phyloP scores from a whole-genome alignment of 176 grass and related monocot species.

The Eragrostis curvula region DNA sequence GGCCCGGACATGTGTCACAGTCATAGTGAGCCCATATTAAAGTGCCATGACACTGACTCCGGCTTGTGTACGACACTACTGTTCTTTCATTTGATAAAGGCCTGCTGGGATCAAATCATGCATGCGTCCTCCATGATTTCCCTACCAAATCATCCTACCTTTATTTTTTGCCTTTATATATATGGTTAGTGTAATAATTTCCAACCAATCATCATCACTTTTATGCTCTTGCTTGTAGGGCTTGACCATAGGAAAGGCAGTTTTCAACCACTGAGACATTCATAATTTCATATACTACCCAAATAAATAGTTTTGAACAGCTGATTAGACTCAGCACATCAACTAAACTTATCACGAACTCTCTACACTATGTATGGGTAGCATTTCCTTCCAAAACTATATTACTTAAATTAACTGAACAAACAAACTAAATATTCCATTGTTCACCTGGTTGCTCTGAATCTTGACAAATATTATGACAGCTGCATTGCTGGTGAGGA shows the following conservation, averaged over 20 bases:
- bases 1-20: conserved; percentile 17
- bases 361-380: neutral
- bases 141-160: conserved; percentile 31
- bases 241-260: conserved; percentile 38
- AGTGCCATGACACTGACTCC: conserved; percentile 38
- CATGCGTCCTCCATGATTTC: conserved; percentile 43
- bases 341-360: conserved; percentile 9
- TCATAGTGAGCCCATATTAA: conserved; percentile 27
- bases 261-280: conserved; percentile 24
- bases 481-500: conserved; percentile 20
- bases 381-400: conserved; percentile 7
- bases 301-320: neutral
- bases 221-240: conserved; percentile 29
- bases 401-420: neutral
- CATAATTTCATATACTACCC: neutral
- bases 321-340: neutral
- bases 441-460: neutral
- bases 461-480: conserved; percentile 33
- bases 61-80: conserved; percentile 20
- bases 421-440: neutral
- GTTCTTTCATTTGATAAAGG: conserved; percentile 32
- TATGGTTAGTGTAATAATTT: conserved; percentile 28
- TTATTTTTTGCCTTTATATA: conserved; percentile 11
- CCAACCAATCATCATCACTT: conserved; percentile 32
- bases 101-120: conserved; percentile 33